A percentile compares a stretch with the other conserved stretches of the same genome.
phyloP scores from a whole-genome alignment of 2,329 filamentous ascomycete genomes.

The Thielaviopsis musarum region DNA sequence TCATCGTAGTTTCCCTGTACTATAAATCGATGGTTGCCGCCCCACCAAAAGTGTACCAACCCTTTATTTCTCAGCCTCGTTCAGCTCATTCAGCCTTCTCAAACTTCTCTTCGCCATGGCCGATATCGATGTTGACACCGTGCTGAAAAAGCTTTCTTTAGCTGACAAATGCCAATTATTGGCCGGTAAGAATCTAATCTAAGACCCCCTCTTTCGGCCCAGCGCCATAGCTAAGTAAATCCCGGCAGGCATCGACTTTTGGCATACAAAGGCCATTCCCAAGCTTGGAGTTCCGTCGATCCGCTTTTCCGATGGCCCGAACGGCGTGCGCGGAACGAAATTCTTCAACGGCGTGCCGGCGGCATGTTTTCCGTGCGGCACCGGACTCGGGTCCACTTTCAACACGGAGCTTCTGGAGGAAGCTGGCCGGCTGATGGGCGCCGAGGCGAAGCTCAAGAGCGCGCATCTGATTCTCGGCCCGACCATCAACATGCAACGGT shows the following conservation, averaged over 20 bases:
- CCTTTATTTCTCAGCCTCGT: neutral
- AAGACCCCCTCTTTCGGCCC: too few relatives aligned
- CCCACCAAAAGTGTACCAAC: neutral
- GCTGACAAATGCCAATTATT: conserved; percentile 67
- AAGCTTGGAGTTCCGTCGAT: conserved; percentile 51
- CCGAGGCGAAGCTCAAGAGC: conserved; percentile 53
- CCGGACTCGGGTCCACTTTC: conserved; percentile 68
- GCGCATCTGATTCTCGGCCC: conserved; percentile 56
- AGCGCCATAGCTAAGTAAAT: too few relatives aligned
- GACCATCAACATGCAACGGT: conserved; percentile 46
- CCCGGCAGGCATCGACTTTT: conserved; percentile 45
- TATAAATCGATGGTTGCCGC: neutral
- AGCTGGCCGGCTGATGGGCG: conserved; percentile 50
- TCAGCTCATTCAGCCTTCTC: neutral
- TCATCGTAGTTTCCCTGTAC: neutral
- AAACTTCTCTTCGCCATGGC: conserved; percentile 22
- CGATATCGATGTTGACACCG: conserved; percentile 35
- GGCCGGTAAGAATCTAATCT: conserved; percentile 37
- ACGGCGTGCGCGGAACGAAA: conserved; percentile 52
- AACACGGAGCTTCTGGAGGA: conserved; percentile 57
- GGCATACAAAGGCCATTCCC: conserved; percentile 36
- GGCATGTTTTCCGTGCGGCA: conserved; percentile 63
- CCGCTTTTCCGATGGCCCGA: conserved; percentile 66
- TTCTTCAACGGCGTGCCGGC: conserved; percentile 43
- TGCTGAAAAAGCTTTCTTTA: conserved; percentile 53